phyloP scores from a whole-genome alignment of 257 asterid genomes.

The Plantago elongata region DNA sequence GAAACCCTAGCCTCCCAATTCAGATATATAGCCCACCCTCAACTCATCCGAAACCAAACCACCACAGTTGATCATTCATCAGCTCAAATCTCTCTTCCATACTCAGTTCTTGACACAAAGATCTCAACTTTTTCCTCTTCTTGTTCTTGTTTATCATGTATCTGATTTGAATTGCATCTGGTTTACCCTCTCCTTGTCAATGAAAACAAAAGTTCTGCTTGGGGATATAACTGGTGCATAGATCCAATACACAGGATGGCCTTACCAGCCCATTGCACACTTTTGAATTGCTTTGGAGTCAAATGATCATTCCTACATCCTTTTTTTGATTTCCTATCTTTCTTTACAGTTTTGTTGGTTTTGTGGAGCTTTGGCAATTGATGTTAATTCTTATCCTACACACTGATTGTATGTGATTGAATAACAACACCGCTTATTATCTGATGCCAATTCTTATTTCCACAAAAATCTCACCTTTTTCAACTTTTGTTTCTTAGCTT shows the following conservation, averaged over 20 bases:
- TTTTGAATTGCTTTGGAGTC: slow-evolving; percentile 61
- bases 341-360: neutral
- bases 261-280: slow-evolving; percentile 87
- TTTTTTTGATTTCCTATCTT: neutral
- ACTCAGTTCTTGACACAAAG: neutral
- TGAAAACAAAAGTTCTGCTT: slow-evolving; percentile 23
- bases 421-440: slow-evolving; percentile 26
- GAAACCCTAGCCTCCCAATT: slow-evolving; percentile 27
- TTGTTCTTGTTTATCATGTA: neutral
- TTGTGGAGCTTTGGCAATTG: slow-evolving; percentile 14
- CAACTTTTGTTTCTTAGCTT: too few relatives aligned
- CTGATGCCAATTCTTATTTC: slow-evolving; percentile 20
- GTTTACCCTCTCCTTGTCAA: slow-evolving; percentile 64
- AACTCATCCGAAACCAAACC: neutral
- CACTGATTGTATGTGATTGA: slow-evolving; percentile 41
- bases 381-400: slow-evolving; percentile 25
- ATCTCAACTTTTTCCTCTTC: too few relatives aligned
- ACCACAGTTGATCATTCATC: neutral
- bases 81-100: too few relatives aligned
- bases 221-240: slow-evolving; percentile 78
- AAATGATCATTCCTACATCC: slow-evolving; percentile 60
- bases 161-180: slow-evolving; percentile 47
- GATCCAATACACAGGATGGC: slow-evolving; percentile 30
- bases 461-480: too few relatives aligned
- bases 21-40: slow-evolving; percentile 20